Evolutionary conservation across 1,284 basidiomycete species (phyloP).

Genomic region (Cutaneotrichosporon sp.): DNA sequence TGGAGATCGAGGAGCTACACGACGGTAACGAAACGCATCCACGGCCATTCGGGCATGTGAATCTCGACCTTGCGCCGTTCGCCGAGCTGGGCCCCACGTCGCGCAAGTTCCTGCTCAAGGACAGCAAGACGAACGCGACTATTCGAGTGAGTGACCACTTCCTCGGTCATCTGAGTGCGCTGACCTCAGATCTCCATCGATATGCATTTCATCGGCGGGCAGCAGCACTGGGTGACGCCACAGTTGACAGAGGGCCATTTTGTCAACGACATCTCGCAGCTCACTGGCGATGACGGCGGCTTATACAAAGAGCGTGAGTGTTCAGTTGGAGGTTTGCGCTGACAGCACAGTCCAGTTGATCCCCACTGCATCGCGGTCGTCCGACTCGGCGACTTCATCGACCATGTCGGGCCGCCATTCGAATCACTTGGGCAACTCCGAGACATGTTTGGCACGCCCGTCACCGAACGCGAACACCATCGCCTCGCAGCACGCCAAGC

Average conservation of each 20-base stretch:
- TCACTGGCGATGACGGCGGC: constrained; percentile 24
- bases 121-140: constrained; percentile 52
- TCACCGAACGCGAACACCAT: constrained; percentile 12
- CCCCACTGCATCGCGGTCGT: constrained; percentile 30
- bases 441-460: constrained; percentile 11
- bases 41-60: constrained; percentile 43
- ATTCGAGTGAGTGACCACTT: constrained; percentile 37
- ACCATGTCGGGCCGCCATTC: constrained; percentile 8
- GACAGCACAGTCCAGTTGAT: constrained; percentile 26
- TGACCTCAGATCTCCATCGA: constrained; percentile 44
- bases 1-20: constrained; percentile 31
- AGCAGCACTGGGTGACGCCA: constrained; percentile 43
- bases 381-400: constrained; percentile 20
- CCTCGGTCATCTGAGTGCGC: not conserved
- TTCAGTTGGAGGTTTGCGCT: not conserved
- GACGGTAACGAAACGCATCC: not conserved
- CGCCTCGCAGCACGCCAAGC: constrained; percentile 22
- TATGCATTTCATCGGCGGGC: constrained; percentile 45
- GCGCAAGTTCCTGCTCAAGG: constrained; percentile 46
- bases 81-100: constrained; percentile 46
- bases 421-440: constrained; percentile 9
- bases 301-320: constrained; percentile 32
- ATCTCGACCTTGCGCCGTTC: constrained; percentile 52
- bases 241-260: constrained; percentile 46
- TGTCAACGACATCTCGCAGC: constrained; percentile 35